phyloP scores from a whole-genome alignment of 2,329 filamentous ascomycete species.

The Dactylellina cionopaga region DNA sequence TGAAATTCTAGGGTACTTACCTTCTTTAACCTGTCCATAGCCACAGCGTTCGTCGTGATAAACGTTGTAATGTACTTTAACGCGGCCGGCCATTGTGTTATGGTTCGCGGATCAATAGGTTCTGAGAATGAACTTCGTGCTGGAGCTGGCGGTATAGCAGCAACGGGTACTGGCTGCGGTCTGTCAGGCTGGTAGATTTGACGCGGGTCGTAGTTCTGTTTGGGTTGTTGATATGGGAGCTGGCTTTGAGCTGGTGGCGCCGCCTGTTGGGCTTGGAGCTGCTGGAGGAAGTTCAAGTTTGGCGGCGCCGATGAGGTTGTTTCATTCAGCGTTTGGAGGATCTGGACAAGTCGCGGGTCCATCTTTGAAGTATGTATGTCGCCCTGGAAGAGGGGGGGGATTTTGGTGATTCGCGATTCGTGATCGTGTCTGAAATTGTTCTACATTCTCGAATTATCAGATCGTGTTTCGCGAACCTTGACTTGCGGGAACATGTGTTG shows the following conservation, averaged over 20 bases:
- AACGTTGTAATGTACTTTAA: slow-evolving; percentile 55
- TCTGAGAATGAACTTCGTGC: neutral
- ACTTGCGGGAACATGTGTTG: slow-evolving; percentile 36
- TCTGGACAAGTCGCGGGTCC: slow-evolving; percentile 47
- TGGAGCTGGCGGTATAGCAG: neutral
- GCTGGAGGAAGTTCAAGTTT: neutral
- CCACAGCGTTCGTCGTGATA: slow-evolving; percentile 46
- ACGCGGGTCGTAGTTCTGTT: slow-evolving; percentile 35
- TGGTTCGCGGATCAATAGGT: slow-evolving; percentile 45
- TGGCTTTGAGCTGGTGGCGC: neutral
- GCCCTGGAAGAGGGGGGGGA: too few species aligned
- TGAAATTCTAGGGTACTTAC: slow-evolving; percentile 17
- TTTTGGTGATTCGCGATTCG: neutral
- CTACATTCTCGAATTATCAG: neutral
- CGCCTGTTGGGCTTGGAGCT: neutral
- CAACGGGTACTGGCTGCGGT: slow-evolving; percentile 1
- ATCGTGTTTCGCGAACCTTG: neutral
- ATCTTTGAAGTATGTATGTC: too few species aligned
- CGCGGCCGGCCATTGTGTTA: slow-evolving; percentile 55
- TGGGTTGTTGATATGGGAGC: neutral
- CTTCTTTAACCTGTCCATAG: slow-evolving; percentile 54
- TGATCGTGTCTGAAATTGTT: neutral
- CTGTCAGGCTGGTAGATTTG: slow-evolving; percentile 36
- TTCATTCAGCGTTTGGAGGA: slow-evolving; percentile 36
- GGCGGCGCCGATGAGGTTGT: neutral